These are phyloP conservation scores for Aspergillus fischeri DNA, from an alignment of 2,329 filamentous ascomycete genomes.

Conservation along the genomic window DNA sequence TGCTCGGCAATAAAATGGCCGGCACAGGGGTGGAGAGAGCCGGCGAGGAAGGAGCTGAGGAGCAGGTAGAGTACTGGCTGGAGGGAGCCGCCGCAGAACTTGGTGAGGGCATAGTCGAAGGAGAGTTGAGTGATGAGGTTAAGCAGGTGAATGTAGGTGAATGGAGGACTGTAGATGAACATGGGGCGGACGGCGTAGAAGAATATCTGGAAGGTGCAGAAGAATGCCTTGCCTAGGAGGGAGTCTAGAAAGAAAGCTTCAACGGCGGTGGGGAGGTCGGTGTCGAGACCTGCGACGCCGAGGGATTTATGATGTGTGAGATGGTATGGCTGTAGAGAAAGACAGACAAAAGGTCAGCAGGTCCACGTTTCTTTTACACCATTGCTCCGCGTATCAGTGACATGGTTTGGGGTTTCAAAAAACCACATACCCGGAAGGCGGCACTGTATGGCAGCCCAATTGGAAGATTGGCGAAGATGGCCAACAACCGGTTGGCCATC, in stretches of 20 bases:
- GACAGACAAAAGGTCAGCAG: neutral
- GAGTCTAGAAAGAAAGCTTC: conserved; percentile 91
- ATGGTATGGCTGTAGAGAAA: conserved; percentile 70
- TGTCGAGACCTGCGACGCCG: conserved; percentile 92
- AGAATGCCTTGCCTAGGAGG: conserved; percentile 94
- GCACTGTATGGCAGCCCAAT: conserved; percentile 96
- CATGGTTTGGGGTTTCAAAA: neutral
- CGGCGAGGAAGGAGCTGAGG: conserved; percentile 86
- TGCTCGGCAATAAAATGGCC: conserved; percentile 99
- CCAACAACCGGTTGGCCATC: conserved; percentile 75
- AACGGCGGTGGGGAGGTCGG: conserved; percentile 85
- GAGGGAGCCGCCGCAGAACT: conserved; percentile 50
- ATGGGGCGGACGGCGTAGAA: conserved; percentile 97
- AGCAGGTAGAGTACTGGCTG: conserved; percentile 77
- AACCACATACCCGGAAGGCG: conserved; percentile 70
- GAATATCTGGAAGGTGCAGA: conserved; percentile 98
- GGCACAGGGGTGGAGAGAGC: conserved; percentile 87
- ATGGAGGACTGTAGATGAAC: conserved; percentile 83
- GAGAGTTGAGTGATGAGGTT: conserved; percentile 73
- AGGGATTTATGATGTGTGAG: conserved; percentile 98
- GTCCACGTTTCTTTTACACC: neutral
- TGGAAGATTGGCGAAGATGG: conserved; percentile 90
- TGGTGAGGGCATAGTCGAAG: conserved; percentile 71
- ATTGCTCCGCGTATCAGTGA: neutral
- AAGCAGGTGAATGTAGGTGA: conserved; percentile 77